A percentile compares a stretch with the other conserved stretches of the same genome.
These are phyloP conservation scores for Fagopyrum tataricum DNA, from an alignment of 148 eudicot genomes.

Conservation along the genomic window DNA sequence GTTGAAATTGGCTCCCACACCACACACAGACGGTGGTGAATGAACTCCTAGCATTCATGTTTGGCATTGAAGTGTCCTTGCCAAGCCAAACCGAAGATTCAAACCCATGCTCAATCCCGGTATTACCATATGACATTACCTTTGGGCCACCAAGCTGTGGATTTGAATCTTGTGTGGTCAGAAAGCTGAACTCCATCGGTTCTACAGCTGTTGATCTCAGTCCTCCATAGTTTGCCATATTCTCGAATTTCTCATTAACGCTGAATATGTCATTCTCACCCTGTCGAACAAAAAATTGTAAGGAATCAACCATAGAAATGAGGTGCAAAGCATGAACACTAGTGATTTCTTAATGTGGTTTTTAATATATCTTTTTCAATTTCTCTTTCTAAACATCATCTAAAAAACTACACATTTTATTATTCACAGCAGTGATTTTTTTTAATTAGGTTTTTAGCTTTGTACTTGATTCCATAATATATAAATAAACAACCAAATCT, in stretches of 20 bases:
- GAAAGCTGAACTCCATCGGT: constrained; percentile 88
- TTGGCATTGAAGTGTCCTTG: constrained; percentile 46
- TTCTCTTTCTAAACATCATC: too few species aligned
- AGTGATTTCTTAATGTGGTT: too few species aligned
- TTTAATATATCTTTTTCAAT: too few species aligned
- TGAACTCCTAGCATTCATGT: constrained; percentile 34
- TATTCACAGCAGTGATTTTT: too few species aligned
- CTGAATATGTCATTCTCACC: constrained; percentile 43
- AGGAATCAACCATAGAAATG: too few species aligned
- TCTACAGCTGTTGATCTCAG: constrained; percentile 44
- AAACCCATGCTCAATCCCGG: constrained; percentile 53
- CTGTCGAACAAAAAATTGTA: constrained; percentile 23
- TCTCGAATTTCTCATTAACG: constrained; percentile 39
- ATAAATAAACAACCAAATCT: too few species aligned
- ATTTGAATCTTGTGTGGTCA: constrained; percentile 49
- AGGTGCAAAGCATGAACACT: too few species aligned
- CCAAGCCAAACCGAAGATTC: constrained; percentile 70
- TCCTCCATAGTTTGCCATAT: constrained; percentile 38
- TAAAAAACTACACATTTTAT: too few species aligned
- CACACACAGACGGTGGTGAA: constrained; percentile 58
- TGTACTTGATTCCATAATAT: too few species aligned
- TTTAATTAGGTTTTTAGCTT: too few species aligned
- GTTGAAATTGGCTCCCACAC: constrained; percentile 76
- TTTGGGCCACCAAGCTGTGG: constrained; percentile 51
- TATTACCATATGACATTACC: constrained; percentile 31